phyloP scores from a whole-genome alignment of 805 yeast species.

The Saturnispora bothae region DNA sequence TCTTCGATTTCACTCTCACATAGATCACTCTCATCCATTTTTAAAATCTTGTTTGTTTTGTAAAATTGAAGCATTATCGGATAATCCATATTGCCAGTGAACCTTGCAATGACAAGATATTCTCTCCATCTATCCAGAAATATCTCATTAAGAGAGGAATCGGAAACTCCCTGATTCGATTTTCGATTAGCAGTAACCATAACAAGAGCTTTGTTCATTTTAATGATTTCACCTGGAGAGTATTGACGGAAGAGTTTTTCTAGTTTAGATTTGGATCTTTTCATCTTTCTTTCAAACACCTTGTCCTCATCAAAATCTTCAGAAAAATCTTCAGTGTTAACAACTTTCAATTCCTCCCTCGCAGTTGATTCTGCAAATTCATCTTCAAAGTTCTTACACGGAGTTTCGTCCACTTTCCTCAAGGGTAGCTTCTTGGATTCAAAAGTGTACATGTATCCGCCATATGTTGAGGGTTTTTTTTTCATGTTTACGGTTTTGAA shows the following conservation, averaged over 20 bases:
- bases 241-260: conserved; percentile 26
- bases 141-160: conserved; percentile 32
- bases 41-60: conserved; percentile 31
- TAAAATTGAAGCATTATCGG: conserved; percentile 61
- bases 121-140: conserved; percentile 72
- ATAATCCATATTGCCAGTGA: conserved; percentile 37
- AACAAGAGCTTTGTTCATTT: conserved; percentile 60
- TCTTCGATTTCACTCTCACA: conserved; percentile 3
- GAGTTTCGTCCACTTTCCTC: conserved; percentile 6
- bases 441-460: conserved; percentile 7
- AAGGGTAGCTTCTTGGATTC: conserved; percentile 8
- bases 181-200: conserved; percentile 32
- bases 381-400: conserved; percentile 6
- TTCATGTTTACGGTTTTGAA: conserved; percentile 4
- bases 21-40: conserved; percentile 10
- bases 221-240: conserved; percentile 51
- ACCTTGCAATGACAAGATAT: conserved; percentile 59
- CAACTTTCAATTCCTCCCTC: background rate
- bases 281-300: background rate
- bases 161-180: conserved; percentile 8
- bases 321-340: no score
- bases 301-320: background rate
- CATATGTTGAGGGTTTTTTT: conserved; percentile 3
- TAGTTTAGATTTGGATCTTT: conserved; percentile 16
- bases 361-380: background rate